Evolutionary conservation across 768 basidiomycete species (phyloP), one percentile per base, ranked within the genome.

Genomic region (Xerocomus brunneocitrinus): DNA sequence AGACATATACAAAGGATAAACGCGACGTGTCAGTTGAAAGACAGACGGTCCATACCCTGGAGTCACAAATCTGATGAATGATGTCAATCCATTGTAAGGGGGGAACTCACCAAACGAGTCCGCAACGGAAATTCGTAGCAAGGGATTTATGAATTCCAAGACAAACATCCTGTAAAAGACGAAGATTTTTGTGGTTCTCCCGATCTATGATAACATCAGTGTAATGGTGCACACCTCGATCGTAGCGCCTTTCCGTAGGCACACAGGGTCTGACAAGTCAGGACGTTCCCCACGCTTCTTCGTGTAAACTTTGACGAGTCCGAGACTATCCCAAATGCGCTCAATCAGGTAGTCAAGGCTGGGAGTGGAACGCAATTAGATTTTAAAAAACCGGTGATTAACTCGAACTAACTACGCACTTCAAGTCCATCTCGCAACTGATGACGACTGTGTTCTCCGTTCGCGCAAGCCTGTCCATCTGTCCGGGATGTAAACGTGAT

Each of bases 251-350:
- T 83, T 87, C 54, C 95, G 79, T 55, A 98, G 70, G 70, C 89
- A 91, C 46, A 98, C 83, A 25, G 97, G 97, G 69, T 99, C 97
- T 1, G 77, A 71, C 12, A 99, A 71, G 68, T 98, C 97, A 3
- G 97, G 95, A 58, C 89, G 89, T 30, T 79, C 89, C n/a, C 95
- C 97, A 41, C 97, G 80, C 68, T 95, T 95, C 73, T 99, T 99
- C 3, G 97, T 99, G 71, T 98, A 99, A 42, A 99, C 83, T 65
- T 94, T 95, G 50, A 88, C 87, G 7, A 91, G 78, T 49, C 78
- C 74, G n/a, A 93, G 78, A 54, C 88, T 82, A 28, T 84, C 85
- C 87, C 87, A 91, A 56, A 90, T 84, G 22, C 83, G 79, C 57
- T 87, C 86, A 51, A 89, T 80, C 35, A 91, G 76, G 63, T 89